Base-by-base conservation (phyloP, 2,329 filamentous ascomycete species). In the Hysterium pulicare region DNA sequence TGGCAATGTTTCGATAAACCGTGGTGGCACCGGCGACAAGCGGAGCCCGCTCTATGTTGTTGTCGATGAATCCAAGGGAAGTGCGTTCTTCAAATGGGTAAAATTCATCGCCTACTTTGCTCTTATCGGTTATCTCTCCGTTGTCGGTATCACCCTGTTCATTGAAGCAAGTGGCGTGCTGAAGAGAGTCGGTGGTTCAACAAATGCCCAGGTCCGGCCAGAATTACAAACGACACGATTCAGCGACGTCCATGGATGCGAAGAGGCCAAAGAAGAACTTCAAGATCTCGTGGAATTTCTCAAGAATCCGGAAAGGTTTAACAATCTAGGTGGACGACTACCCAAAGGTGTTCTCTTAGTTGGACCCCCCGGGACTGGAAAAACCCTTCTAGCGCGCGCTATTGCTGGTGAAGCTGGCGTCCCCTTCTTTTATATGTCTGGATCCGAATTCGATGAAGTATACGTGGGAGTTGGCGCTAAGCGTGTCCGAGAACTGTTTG, bases 351-450 rank as follows among this genome's bases (percentile, higher is more conserved):
- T 98, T 45, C 78, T 98, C 38, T 80, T 98, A 19, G 89, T 95
- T 59, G 93, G 93, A 1, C 93, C 93, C 61, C 93, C 93, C 40
- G 93, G 93, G 72, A 98, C 93, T 47, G 93, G 93, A 71, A 98
- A 98, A 73, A 98, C 93, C 10, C 80, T 98, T 31, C 80, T 98
- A 47, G 93, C 93, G 49, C 85, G 93, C 59, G 94, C 93, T 42
- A 93, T 98, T 47, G 93, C 93, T 36, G 93, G 93, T 40, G 93
- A 98, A 72, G 90, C 93, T 41, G 93, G 91, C 42, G 93, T 98
- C 15, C 93, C 93, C 1, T 98, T 98, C 77, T 98, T 97, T 77
- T 98, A 96, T 78, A 97, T 98, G 91, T 98, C 93, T 61, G 93
- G 93, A 38, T 95, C 89, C 45, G 93, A 98, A 67, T 98, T 98